Base-by-base conservation (phyloP, 352 stramenopile species). In the Pythium insidiosum region DNA sequence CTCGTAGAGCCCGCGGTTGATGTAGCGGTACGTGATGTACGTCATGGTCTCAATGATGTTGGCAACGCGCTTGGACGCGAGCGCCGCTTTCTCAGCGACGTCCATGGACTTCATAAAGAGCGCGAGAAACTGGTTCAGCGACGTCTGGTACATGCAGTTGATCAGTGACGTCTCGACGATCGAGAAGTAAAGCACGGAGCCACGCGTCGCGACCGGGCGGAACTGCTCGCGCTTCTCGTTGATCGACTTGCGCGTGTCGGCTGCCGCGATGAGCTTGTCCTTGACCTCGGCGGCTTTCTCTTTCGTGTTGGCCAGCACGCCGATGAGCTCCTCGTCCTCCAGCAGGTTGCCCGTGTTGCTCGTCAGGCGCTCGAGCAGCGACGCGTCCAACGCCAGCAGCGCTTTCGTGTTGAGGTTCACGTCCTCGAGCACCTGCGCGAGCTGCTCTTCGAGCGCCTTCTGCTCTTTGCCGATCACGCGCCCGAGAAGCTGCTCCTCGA, bases 11-110 rank as follows among this genome's bases (percentile, higher is more conserved):
- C 96, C 95, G 28, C 95, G 91, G 53, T 99, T 99, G 56, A 99
- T 95, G 73, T 99, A 99, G 16, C 95, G 91, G 66, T 99, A 99
- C 45, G 92, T 96, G 60, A 98, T 93, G 65, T 99, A 99, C 21
- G 96, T 99, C 95, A 99, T 98, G 20, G 89, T 97, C 40, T 99
- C 94, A 60, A 99, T 99, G 56, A 99, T 99, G 57, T 99, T 99
- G 20, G 88, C 78, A 16, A 99, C 96, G 21, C 96, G 81, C 63
- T 99, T 99, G 31, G 89, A 97, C 21, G 95, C 95, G n/a, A 99
- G 53, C n/a, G 88, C 82, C 5, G 94, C 95, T 58, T 98, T 98
- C 58, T 98, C 92, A 3, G 95, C 91, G 25, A 97, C 75, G 39
- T 98, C 94, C 93, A 99, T 99, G 1, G 88, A 97, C 37, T 94